A percentile compares a stretch with the other conserved stretches of the same genome.
Evolutionary conservation across 164 flowering plant genomes (phyloP).

Genomic region (Malania oleifera): DNA sequence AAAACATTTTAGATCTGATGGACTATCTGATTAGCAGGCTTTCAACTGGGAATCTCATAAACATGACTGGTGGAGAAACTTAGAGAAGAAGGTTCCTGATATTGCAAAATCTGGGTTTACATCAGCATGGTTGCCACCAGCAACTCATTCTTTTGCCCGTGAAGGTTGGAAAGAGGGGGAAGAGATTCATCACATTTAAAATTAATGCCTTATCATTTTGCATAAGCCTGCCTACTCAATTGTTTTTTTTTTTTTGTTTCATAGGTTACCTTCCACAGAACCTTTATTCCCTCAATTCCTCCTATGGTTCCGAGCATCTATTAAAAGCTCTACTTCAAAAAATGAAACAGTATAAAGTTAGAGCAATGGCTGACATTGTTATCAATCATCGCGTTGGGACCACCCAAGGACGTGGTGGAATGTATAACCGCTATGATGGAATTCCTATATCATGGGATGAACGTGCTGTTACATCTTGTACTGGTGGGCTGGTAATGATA

Average conservation of each 20-base stretch:
- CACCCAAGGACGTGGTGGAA: slow-evolving; percentile 76
- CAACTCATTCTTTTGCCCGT: slow-evolving; percentile 67
- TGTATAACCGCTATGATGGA: slow-evolving; percentile 88
- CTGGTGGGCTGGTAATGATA: slow-evolving; percentile 79
- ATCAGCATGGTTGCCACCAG: slow-evolving; percentile 90
- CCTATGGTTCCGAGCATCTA: slow-evolving; percentile 75
- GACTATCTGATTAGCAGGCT: slow-evolving; percentile 45
- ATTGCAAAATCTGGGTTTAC: slow-evolving; percentile 87
- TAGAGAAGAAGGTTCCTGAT: slow-evolving; percentile 69
- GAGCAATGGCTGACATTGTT: slow-evolving; percentile 95
- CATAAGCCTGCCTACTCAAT: neutral
- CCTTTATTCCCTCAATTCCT: slow-evolving; percentile 73
- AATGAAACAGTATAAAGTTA: slow-evolving; percentile 65
- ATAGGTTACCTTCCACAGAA: slow-evolving; percentile 91
- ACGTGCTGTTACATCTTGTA: slow-evolving; percentile 79
- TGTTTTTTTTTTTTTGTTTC: slow-evolving; percentile 6
- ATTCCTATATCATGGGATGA: slow-evolving; percentile 87
- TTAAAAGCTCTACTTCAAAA: slow-evolving; percentile 63
- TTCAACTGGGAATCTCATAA: slow-evolving; percentile 97
- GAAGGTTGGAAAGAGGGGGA: slow-evolving; percentile 64
- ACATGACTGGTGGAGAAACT: slow-evolving; percentile 84
- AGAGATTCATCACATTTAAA: neutral
- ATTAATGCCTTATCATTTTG: neutral
- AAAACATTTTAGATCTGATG: neutral
- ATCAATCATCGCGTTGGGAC: slow-evolving; percentile 96